A percentile compares a stretch with the other conserved stretches of the same genome.
Evolutionary conservation across 1,284 basidiomycete genomes (phyloP).

Genomic region (Trichosporon faecale): DNA sequence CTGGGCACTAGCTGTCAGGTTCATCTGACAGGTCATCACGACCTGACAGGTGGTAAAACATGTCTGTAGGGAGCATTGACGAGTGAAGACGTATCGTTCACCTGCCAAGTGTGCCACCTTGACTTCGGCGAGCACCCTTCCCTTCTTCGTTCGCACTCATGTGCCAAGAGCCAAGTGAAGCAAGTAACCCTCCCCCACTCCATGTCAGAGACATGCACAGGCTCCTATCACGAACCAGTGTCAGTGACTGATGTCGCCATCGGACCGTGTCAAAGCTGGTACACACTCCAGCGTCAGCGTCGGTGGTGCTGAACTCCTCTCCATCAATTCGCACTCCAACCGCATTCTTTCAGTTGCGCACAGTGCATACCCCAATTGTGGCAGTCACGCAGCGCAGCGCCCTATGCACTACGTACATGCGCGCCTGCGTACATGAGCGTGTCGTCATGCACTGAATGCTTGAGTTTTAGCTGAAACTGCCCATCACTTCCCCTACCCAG

Average conservation of each 20-base stretch:
- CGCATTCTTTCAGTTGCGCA: no score
- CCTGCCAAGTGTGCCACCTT: no score
- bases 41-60: no score
- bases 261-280: not conserved
- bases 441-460: conserved; percentile 4
- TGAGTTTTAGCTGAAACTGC: conserved; percentile 6
- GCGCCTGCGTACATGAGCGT: not conserved
- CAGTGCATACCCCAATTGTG: not conserved
- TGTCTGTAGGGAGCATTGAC: no score
- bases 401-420: not conserved
- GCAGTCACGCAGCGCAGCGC: not conserved
- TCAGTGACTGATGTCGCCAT: not conserved
- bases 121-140: no score
- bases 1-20: no score
- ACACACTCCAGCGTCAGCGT: not conserved
- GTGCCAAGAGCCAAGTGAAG: no score
- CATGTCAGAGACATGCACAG: no score
- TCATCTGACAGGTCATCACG: no score
- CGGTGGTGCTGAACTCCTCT: not conserved
- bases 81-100: no score
- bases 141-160: no score
- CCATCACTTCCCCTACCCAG: conserved; percentile 8
- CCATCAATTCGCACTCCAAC: not conserved
- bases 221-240: not conserved
- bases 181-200: no score